These are phyloP conservation scores for Colletotrichum sansevieriae DNA, from an alignment of 2,329 filamentous ascomycete genomes.

Conservation along the genomic window DNA sequence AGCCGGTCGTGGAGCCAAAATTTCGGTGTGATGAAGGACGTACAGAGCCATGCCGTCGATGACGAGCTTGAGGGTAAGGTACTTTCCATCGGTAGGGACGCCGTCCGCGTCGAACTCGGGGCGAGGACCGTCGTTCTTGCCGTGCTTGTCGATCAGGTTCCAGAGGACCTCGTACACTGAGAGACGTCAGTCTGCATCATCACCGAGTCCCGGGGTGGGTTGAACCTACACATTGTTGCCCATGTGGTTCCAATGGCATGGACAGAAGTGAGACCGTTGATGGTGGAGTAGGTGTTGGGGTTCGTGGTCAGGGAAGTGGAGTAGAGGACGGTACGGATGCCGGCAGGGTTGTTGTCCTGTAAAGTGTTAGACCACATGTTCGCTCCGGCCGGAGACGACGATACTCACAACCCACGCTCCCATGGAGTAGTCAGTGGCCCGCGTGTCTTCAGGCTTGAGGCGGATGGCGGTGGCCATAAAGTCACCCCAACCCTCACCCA, in stretches of 20 bases:
- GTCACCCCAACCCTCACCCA: constrained; percentile 72
- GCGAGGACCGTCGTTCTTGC: constrained; percentile 58
- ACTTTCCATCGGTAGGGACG: constrained; percentile 66
- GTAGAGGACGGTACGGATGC: constrained; percentile 65
- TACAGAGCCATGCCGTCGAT: constrained; percentile 63
- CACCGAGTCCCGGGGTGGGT: not conserved
- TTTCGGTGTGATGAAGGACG: constrained; percentile 27
- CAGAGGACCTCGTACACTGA: constrained; percentile 67
- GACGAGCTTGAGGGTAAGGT: constrained; percentile 65
- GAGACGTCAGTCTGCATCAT: not conserved
- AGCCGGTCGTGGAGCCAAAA: not conserved
- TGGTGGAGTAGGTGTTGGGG: constrained; percentile 62
- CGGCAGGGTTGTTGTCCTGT: constrained; percentile 52
- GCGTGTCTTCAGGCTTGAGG: constrained; percentile 60
- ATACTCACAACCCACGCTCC: constrained; percentile 59
- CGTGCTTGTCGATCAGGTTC: constrained; percentile 69
- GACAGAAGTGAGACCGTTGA: constrained; percentile 54
- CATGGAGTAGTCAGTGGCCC: constrained; percentile 60
- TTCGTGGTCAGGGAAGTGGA: constrained; percentile 63
- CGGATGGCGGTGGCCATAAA: constrained; percentile 66
- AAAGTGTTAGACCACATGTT: no score
- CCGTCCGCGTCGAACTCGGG: constrained; percentile 58
- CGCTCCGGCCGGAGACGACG: no score
- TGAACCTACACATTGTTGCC: constrained; percentile 54
- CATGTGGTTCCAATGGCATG: constrained; percentile 66